phyloP scores from a whole-genome alignment of 768 basidiomycete genomes.

The Panellus pusillus region DNA sequence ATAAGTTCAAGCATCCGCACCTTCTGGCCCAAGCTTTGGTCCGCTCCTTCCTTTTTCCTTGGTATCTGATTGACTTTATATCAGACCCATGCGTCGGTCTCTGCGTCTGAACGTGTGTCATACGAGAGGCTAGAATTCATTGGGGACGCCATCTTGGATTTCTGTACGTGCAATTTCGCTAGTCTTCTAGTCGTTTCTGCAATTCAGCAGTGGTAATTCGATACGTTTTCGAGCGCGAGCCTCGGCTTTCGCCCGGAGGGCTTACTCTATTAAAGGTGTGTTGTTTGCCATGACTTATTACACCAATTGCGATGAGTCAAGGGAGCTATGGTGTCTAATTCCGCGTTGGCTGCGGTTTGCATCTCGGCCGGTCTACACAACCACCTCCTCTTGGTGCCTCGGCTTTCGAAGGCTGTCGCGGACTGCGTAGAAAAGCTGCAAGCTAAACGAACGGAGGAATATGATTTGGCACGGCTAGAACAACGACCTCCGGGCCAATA shows the following conservation, averaged over 20 bases:
- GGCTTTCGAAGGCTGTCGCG: conserved; percentile 50
- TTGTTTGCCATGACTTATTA: not conserved
- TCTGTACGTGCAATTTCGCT: conserved; percentile 48
- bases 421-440: conserved; percentile 53
- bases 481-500: conserved; percentile 62
- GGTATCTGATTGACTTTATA: not conserved
- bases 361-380: conserved; percentile 66
- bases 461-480: conserved; percentile 46
- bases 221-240: conserved; percentile 66
- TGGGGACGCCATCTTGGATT: conserved; percentile 85
- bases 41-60: conserved; percentile 22
- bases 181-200: conserved; percentile 10
- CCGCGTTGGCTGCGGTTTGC: conserved; percentile 72
- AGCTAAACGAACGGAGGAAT: conserved; percentile 48
- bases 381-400: conserved; percentile 59
- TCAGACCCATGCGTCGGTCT: conserved; percentile 69
- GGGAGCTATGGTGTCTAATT: conserved; percentile 87
- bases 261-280: conserved; percentile 75
- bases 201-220: conserved; percentile 62
- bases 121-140: conserved; percentile 84
- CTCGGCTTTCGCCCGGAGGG: conserved; percentile 68
- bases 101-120: conserved; percentile 53
- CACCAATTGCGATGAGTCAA: conserved; percentile 29
- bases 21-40: conserved; percentile 76
- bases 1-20: conserved; percentile 59